phyloP scores from a whole-genome alignment of 2,329 filamentous ascomycete genomes.

The Blastomyces gilchristii region DNA sequence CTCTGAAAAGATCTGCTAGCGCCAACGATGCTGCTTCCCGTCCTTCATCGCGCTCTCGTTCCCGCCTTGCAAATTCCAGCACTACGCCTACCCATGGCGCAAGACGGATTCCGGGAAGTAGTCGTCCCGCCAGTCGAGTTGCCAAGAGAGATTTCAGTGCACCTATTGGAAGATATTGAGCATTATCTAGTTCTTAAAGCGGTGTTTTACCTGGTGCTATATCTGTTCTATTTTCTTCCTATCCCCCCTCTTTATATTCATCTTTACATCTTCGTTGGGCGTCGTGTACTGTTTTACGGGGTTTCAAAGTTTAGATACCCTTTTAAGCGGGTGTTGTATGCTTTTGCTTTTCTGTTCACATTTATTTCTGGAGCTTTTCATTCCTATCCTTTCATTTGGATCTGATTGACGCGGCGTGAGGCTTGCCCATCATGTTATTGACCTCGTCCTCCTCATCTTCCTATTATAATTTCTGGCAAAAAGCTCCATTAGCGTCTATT shows the following conservation, averaged over 20 bases:
- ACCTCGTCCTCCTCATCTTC: background rate
- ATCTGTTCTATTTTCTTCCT: background rate
- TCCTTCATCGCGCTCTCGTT: slow-evolving; percentile 19
- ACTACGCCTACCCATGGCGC: slow-evolving; percentile 13
- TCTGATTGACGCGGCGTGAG: background rate
- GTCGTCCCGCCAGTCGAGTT: slow-evolving; percentile 17
- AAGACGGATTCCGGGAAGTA: slow-evolving; percentile 27
- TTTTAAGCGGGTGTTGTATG: background rate
- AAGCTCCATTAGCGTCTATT: background rate
- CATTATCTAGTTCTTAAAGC: background rate
- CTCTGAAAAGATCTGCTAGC: slow-evolving; percentile 32
- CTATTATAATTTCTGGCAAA: background rate
- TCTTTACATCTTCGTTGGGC: background rate
- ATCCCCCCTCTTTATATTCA: no score
- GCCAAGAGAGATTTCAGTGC: slow-evolving; percentile 29
- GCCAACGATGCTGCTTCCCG: slow-evolving; percentile 28
- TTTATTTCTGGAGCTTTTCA: background rate
- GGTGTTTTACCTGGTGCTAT: background rate
- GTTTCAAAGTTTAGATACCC: background rate
- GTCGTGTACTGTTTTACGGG: background rate
- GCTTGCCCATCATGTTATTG: background rate
- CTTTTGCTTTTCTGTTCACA: background rate
- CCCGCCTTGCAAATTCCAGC: slow-evolving; percentile 1
- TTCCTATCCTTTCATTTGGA: background rate
- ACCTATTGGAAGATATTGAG: slow-evolving; percentile 27